phyloP scores from a whole-genome alignment of 345 rosid genomes.

The Microcos paniculata region DNA sequence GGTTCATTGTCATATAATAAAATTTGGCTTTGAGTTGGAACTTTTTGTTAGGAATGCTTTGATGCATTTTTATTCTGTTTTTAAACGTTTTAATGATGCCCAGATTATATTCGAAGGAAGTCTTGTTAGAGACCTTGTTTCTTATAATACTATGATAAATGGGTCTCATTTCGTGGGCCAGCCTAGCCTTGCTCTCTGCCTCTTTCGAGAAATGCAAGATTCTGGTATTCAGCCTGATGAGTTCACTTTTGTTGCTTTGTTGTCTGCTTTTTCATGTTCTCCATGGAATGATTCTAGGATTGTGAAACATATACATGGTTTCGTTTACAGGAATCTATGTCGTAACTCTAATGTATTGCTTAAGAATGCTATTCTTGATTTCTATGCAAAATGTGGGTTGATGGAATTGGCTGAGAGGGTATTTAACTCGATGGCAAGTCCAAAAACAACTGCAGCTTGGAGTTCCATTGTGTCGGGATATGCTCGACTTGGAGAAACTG shows the following conservation, averaged over 20 bases:
- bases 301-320: slow-evolving; percentile 32
- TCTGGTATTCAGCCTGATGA: slow-evolving; percentile 31
- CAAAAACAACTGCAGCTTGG: slow-evolving; percentile 26
- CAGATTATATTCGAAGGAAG: slow-evolving; percentile 31
- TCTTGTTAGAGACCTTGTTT: slow-evolving; percentile 38
- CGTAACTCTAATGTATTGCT: slow-evolving; percentile 26
- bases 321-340: slow-evolving; percentile 30
- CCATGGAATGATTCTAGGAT: slow-evolving; percentile 25
- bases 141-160: slow-evolving; percentile 40
- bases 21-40: slow-evolving; percentile 34
- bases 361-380: slow-evolving; percentile 28
- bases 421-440: slow-evolving; percentile 14
- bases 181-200: slow-evolving; percentile 15
- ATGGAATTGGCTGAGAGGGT: slow-evolving; percentile 35
- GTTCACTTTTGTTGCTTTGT: slow-evolving; percentile 42
- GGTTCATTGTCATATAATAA: slow-evolving; percentile 34
- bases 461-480: slow-evolving; percentile 50
- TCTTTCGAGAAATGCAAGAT: slow-evolving; percentile 28
- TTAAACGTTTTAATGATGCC: slow-evolving; percentile 27
- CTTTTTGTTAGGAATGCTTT: slow-evolving; percentile 39
- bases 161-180: slow-evolving; percentile 23
- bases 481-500: slow-evolving; percentile 38
- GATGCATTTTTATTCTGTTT: slow-evolving; percentile 28
- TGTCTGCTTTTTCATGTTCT: slow-evolving; percentile 29
- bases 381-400: slow-evolving; percentile 39